Evolutionary conservation across 352 stramenopile species (phyloP), one percentile per base, ranked within the genome.

Genomic region (Globisporangium abappressorium): DNA sequence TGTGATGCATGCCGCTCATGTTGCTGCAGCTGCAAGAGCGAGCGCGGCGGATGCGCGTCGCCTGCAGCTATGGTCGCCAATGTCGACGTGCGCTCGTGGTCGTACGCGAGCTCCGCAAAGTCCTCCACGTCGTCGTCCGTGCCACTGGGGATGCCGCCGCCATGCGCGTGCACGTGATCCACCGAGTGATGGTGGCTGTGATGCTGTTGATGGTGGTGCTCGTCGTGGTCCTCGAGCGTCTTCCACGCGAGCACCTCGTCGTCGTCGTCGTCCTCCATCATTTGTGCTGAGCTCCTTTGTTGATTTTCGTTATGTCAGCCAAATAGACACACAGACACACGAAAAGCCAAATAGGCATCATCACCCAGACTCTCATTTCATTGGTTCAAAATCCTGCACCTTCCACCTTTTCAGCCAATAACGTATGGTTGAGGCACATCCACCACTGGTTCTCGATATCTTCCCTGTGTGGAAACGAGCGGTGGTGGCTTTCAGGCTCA

Each of bases 181-280:
- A 70, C 63, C 9, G n/a, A 57, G 34, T 68, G 34, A 28, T 57
- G 38, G 12, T 54, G 30, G 15, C 38, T n/a, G 26, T 38, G 18
- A 4, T 68, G 49, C 20, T 62, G 30, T 0, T 33, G 30, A 5
- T 33, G 15, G 15, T 56, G 11, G 11, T 63, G 33, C 33, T 69
- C 57, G 3, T 64, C 63, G n/a, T 66, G 54, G 36, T 63, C 64
- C 49, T 77, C 55, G 24, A 76, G 69, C 58, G 71, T 70, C 73
- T 87, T 85, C 82, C 80, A 90, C 49, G 73, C 70, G 59, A 84
- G 59, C 57, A 78, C 75, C 22, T 78, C 65, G 62, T 86, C 79
- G 49, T 88, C 82, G 20, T 87, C 82, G 15, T 81, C 80, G 18
- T 77, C 75, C 4, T 76, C 60, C 70, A 51, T 51, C 43, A 51